Conservation (phyloP, 2,329 filamentous ascomycete genomes). For the Pleurostoma richardsiae region DNA sequence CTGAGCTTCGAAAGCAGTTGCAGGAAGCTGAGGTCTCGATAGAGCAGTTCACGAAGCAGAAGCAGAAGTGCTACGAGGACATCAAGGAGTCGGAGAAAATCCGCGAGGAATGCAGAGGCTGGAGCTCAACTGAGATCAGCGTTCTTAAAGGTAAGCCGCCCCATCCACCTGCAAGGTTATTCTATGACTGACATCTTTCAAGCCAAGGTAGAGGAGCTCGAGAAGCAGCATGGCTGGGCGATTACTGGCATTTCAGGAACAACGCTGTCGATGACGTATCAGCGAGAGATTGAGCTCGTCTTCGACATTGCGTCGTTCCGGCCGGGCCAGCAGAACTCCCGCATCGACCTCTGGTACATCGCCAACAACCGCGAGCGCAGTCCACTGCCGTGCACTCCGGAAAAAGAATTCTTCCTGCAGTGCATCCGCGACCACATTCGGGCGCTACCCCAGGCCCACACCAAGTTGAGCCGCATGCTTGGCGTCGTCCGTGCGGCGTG, state of each 20-base stretch:
- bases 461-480: slow-evolving; percentile 53
- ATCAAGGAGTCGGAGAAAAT: slow-evolving; percentile 80
- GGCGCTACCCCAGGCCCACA: slow-evolving; percentile 52
- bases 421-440: slow-evolving; percentile 65
- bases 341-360: slow-evolving; percentile 68
- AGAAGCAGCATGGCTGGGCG: slow-evolving; percentile 65
- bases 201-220: slow-evolving; percentile 63
- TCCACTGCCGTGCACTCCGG: slow-evolving; percentile 51
- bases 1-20: slow-evolving; percentile 61
- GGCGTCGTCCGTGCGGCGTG: slow-evolving; percentile 56
- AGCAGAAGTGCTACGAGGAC: slow-evolving; percentile 63
- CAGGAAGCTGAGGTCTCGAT: slow-evolving; percentile 62
- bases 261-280: slow-evolving; percentile 69
- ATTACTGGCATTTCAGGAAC: slow-evolving; percentile 60
- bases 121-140: slow-evolving; percentile 77
- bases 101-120: slow-evolving; percentile 83
- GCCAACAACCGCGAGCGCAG: slow-evolving; percentile 51
- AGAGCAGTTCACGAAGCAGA: slow-evolving; percentile 58
- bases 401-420: slow-evolving; percentile 72
- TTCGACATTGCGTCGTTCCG: slow-evolving; percentile 64
- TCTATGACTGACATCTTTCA: slow-evolving; percentile 6
- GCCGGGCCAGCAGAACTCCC: slow-evolving; percentile 36
- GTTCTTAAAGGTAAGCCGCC: slow-evolving; percentile 63
- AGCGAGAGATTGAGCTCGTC: slow-evolving; percentile 65
- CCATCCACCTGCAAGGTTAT: too few relatives aligned